Base-by-base conservation (phyloP, 2,329 filamentous ascomycete genomes). In the Pyrenophora teres region DNA sequence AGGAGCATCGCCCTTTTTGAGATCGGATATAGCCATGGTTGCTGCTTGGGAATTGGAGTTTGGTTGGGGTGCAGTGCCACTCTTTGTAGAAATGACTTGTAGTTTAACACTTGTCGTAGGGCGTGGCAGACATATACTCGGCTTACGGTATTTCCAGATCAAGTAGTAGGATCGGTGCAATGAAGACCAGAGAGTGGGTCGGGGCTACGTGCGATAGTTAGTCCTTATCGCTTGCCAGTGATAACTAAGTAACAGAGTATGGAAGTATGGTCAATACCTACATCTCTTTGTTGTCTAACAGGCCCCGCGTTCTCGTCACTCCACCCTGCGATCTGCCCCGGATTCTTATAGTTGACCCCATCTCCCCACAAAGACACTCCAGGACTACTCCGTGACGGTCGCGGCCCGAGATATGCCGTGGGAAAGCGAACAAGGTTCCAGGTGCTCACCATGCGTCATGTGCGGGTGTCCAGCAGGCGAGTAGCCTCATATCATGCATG, bases 1-100 rank as follows among this genome's bases (percentile, higher is more conserved):
- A 1, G 81, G 73, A 2, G 81, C 82, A 53, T 79, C 72, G 37
- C 77, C 74, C 41, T 69, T 60, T 10, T 82, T 83, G 18, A 84
- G 74, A 21, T 56, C 32, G 32, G 56, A 48, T 16, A 62, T 62
- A n/a, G 57, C 63, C 69, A 72, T 71, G 36, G 12, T 57, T 60
- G 44, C 37, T 38, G 27, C 45, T 7, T 3, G 32, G 30, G 8
- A 25, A 25, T 18, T n/a, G 33, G 16, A 21, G 30, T 18, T 27
- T 15, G 12, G 39, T 8, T 30, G 16, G 9, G 35, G 25, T 33
- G 23, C 23, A 13, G 25, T 21, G 5, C 37, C 23, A 15, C 38
- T 35, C 36, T 50, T 40, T 49, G 41, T 42, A 36, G 39, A 18
- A 25, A 13, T 38, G 23, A 15, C 30, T 40, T 23, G 23, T 50